Base-by-base conservation (phyloP, 2,329 filamentous ascomycete genomes). In the Emericellopsis cladophorae region DNA sequence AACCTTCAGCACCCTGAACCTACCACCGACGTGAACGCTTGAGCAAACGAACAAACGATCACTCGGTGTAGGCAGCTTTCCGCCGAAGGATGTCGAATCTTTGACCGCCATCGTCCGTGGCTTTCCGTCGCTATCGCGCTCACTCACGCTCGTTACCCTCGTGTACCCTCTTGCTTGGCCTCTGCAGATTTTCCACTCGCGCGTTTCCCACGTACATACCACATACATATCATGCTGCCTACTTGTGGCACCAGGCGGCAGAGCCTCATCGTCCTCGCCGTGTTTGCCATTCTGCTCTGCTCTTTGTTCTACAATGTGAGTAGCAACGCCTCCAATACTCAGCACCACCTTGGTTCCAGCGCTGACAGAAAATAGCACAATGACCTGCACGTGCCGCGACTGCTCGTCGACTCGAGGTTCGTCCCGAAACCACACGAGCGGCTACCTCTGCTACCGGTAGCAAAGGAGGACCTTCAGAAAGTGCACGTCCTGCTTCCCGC, bases 401-500 rank as follows among this genome's bases (percentile, higher is more conserved):
- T 31, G 22, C 36, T 42, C 11, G 10, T 23, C 10, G 16, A 21
- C 18, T 21, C n/a, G 18, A 24, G 31, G 5, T 26, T 23, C 9
- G 34, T 15, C 21, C 36, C 32, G 12, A 39, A 31, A 16, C 35
- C 42, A 18, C 7, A 11, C 5, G 34, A 44, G 14, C 42, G 42
- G 21, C 39, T 44, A 14, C 18, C 16, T 14, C 31, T 38, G 26
- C 26, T 15, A 7, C 29, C 39, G 18, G 23, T 24, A 14, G 33
- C 26, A 15, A n/a, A 21, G 5, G 42, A 44, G 3, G 33, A 41
- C 31, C 29, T 44, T 9, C 22, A 35, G 22, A 43, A 40, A 33
- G 23, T 54, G n/a, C 52, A 55, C 26, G 40, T 58, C 4, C 43
- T 59, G 9, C 47, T 57, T 1, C 51, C 53, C 1, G 51, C 51